A percentile compares a stretch with the other conserved stretches of the same genome.
Evolutionary conservation across 148 eudicot species (phyloP).

Genomic region (Spergularia marina): DNA sequence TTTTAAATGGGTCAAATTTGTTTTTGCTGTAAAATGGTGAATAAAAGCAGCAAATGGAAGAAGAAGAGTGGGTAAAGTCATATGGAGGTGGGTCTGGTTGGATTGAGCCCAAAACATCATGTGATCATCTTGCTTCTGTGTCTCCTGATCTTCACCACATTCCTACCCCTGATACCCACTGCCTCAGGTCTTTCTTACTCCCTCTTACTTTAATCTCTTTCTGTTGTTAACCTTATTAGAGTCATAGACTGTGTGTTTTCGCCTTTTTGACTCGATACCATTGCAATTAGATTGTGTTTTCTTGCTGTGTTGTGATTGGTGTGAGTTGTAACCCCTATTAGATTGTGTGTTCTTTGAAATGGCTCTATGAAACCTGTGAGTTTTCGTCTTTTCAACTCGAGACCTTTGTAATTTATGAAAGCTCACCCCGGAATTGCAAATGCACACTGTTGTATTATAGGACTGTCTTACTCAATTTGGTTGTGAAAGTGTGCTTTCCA

Average conservation of each 20-base stretch:
- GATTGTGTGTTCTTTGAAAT: background rate
- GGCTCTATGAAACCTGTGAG: background rate
- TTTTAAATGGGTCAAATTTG: background rate
- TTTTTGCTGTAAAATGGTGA: background rate
- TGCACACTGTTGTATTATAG: too few relatives aligned
- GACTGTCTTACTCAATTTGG: too few relatives aligned
- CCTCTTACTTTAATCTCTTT: background rate
- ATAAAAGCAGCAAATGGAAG: conserved; percentile 8
- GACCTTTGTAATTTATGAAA: too few relatives aligned
- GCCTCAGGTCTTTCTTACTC: conserved; percentile 33
- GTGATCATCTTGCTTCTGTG: conserved; percentile 38
- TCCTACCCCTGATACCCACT: conserved; percentile 35
- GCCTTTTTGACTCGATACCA: background rate
- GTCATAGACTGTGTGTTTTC: too few relatives aligned
- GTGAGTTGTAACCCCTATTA: background rate
- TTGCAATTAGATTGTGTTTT: background rate
- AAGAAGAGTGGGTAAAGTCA: conserved; percentile 26
- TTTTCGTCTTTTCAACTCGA: too few relatives aligned
- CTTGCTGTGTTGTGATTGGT: too few relatives aligned
- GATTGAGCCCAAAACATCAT: conserved; percentile 45
- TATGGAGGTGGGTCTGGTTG: conserved; percentile 43
- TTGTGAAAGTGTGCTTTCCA: too few relatives aligned
- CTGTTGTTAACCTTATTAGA: too few relatives aligned
- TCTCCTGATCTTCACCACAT: conserved; percentile 37
- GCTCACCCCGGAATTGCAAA: too few relatives aligned